A percentile compares a stretch with the other conserved stretches of the same genome.
phyloP scores from a whole-genome alignment of 495 filamentous ascomycete genomes.

The Glarea lozoyensis region DNA sequence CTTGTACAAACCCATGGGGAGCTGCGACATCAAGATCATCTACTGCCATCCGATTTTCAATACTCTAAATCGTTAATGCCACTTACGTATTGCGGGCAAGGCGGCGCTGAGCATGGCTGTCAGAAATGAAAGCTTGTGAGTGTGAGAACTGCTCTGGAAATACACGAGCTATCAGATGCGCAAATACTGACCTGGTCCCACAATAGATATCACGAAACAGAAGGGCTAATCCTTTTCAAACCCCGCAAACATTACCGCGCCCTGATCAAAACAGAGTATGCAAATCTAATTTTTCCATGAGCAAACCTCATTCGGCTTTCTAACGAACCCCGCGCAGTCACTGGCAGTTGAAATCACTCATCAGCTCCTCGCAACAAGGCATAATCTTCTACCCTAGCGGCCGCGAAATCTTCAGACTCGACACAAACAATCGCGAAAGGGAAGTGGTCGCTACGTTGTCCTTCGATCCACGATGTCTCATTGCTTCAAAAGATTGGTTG shows the following conservation, averaged over 20 bases:
- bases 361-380: conserved; percentile 69
- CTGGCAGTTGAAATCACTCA: conserved; percentile 84
- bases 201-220: conserved; percentile 27
- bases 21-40: too few relatives aligned
- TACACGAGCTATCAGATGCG: neutral
- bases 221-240: conserved; percentile 49
- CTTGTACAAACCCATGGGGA: too few relatives aligned
- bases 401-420: conserved; percentile 59
- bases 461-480: conserved; percentile 78
- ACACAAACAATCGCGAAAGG: conserved; percentile 61
- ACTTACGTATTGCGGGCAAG: neutral
- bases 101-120: conserved; percentile 39
- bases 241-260: conserved; percentile 69
- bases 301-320: neutral
- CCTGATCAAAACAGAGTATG: conserved; percentile 65
- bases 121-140: conserved; percentile 41
- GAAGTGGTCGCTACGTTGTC: conserved; percentile 69
- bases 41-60: too few relatives aligned
- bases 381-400: conserved; percentile 76
- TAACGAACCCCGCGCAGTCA: conserved; percentile 45
- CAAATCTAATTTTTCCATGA: conserved; percentile 14
- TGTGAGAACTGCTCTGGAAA: conserved; percentile 4
- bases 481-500: conserved; percentile 77
- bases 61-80: conserved; percentile 6
- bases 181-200: neutral